These are phyloP conservation scores for Tricholoma matsutake DNA, from an alignment of 768 basidiomycete genomes.

Conservation along the genomic window DNA sequence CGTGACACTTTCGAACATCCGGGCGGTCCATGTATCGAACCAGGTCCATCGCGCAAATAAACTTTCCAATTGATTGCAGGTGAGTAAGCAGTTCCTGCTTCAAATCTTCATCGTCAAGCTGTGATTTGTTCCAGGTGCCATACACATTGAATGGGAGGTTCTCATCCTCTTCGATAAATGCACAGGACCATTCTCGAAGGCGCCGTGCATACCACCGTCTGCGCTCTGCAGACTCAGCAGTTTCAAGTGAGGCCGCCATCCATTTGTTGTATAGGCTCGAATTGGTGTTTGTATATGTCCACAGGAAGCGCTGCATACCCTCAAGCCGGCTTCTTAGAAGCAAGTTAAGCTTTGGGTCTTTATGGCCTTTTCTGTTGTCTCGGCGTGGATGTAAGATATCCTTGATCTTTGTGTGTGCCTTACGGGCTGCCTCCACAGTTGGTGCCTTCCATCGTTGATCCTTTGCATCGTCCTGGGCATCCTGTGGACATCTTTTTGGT, in stretches of 20 bases:
- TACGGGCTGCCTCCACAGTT: not conserved
- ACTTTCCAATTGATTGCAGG: constrained; percentile 4
- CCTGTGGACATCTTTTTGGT: too few species aligned
- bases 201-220: not conserved
- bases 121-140: not conserved
- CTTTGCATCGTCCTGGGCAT: not conserved
- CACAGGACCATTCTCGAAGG: not conserved
- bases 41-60: constrained; percentile 9
- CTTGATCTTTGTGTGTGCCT: not conserved
- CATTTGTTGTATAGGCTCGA: not conserved
- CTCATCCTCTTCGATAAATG: not conserved
- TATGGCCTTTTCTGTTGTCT: constrained; percentile 4
- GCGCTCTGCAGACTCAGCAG: not conserved
- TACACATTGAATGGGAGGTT: not conserved
- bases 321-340: constrained; percentile 3
- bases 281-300: not conserved
- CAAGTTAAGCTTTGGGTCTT: not conserved
- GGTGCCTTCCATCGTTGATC: not conserved
- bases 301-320: constrained; percentile 1
- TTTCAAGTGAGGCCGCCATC: not conserved
- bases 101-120: not conserved
- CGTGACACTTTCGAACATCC: constrained; percentile 2
- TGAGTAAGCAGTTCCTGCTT: not conserved
- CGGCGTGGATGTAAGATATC: constrained; percentile 1
- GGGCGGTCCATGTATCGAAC: constrained; percentile 6